A percentile compares a stretch with the other conserved stretches of the same genome.
Evolutionary conservation across 257 asterid species (phyloP).

Genomic region (Solanum sitiens): DNA sequence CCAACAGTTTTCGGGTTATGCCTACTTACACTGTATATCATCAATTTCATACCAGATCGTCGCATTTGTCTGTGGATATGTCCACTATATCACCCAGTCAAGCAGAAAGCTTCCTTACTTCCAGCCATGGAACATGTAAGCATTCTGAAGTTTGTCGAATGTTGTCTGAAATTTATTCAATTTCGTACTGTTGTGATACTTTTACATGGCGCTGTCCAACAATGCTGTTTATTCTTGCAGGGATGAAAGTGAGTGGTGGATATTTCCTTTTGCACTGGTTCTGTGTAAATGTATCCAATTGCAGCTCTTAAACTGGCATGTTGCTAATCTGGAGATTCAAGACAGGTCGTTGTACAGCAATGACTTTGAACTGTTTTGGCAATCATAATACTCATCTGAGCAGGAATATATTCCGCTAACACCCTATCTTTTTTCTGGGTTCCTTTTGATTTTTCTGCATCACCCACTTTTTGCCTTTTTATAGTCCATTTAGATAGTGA

Average conservation of each 20-base stretch:
- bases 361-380: slow-evolving; percentile 91
- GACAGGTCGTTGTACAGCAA: slow-evolving; percentile 89
- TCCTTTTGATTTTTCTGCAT: slow-evolving; percentile 11
- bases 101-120: slow-evolving; percentile 57
- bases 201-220: background rate
- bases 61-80: slow-evolving; percentile 75
- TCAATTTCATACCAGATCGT: slow-evolving; percentile 40
- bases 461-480: slow-evolving; percentile 3
- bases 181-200: background rate
- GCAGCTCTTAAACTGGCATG: slow-evolving; percentile 85
- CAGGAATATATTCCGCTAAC: slow-evolving; percentile 29
- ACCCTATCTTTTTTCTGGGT: slow-evolving; percentile 56
- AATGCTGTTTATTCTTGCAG: slow-evolving; percentile 21
- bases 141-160: background rate
- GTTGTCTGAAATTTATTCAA: background rate
- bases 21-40: slow-evolving; percentile 3
- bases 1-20: background rate
- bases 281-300: slow-evolving; percentile 86
- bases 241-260: slow-evolving; percentile 99
- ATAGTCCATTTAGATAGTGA: slow-evolving; percentile 20
- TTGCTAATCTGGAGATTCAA: slow-evolving; percentile 91
- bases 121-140: slow-evolving; percentile 97
- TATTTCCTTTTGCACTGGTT: slow-evolving; percentile 75
- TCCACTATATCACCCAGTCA: slow-evolving; percentile 54
- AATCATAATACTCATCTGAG: slow-evolving; percentile 37